Base-by-base conservation (phyloP, 148 eudicot species). In the Camellia lanceoleosa region DNA sequence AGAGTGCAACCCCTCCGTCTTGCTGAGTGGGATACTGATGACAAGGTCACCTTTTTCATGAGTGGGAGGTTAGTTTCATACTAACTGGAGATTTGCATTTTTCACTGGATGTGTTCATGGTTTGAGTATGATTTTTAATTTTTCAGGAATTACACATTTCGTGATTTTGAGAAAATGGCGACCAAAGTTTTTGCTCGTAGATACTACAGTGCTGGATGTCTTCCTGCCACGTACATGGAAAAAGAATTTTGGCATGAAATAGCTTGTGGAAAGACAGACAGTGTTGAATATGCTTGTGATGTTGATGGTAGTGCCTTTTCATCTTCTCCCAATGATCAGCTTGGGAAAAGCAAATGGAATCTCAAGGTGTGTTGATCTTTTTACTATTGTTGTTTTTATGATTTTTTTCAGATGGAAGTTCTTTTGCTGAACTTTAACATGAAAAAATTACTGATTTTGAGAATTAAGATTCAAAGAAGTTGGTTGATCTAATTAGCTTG, bases 251-350 rank as follows among this genome's bases (percentile, higher is more conserved):
- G 99, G 99, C 90, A 92, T 80, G 99, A 96, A 89, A 91, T 96
- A 85, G 93, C 94, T 75, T 84, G 86, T 82, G 99, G 98, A 83
- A 92, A 90, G 90, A 88, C 94, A 78, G 98, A 96, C 79, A 87
- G 87, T 82, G 99, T 96, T 83, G 99, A 96, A 88, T 96, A 96
- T 91, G 99, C 98, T 79, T 96, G 98, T 80, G 99, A 96, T 89
- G 98, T 96, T 79, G 99, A 96, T 88, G 99, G 99, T 76, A 96
- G 98, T 92, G 99, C 98, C 64, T 96, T 93, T 86, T 96, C 99
- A 75, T 93, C 99, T 78, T 92, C 97, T 81, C 87, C 94, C 62
- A 78, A 43, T 75, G 99, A 96, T 86, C 95, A 83, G 75, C 98
- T 96, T 75, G 99, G 98, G 81, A 91, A 87, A 84, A 93, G 99